Conservation (phyloP, 2,329 filamentous ascomycete species). For the Microdochium trichocladiopsis region DNA sequence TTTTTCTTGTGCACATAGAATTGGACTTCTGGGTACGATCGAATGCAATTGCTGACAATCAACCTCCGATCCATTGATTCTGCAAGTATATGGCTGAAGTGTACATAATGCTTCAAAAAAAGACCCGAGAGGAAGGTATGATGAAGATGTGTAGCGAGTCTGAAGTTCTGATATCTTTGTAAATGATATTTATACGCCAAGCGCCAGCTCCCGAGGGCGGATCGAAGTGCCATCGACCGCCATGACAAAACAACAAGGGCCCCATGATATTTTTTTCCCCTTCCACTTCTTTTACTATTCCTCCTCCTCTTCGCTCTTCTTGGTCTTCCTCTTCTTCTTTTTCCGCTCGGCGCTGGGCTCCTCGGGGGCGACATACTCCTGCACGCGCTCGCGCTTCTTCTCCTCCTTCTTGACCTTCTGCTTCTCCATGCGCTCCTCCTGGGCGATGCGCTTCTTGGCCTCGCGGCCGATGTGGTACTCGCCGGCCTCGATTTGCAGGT, state of each 20-base stretch:
- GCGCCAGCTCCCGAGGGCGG: background rate
- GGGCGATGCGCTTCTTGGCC: conserved; percentile 76
- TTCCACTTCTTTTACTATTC: background rate
- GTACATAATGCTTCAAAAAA: too few species aligned
- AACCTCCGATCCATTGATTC: too few species aligned
- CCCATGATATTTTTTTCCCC: too few species aligned
- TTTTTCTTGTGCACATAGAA: too few species aligned
- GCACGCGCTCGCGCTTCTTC: conserved; percentile 76
- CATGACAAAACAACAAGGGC: conserved; percentile 2
- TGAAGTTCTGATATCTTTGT: background rate
- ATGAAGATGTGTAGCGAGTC: background rate
- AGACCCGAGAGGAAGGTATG: too few species aligned
- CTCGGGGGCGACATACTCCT: conserved; percentile 81
- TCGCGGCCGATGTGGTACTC: conserved; percentile 95
- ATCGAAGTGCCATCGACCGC: background rate
- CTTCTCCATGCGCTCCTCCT: conserved; percentile 75
- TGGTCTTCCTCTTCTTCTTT: conserved; percentile 59
- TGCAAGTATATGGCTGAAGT: too few species aligned
- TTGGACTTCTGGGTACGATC: too few species aligned
- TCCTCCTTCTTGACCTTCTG: conserved; percentile 84
- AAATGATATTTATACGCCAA: background rate
- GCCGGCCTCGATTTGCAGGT: conserved; percentile 94
- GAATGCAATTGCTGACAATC: too few species aligned
- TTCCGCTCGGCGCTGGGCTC: conserved; percentile 58
- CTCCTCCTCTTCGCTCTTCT: conserved; percentile 24